Conservation (phyloP, 2,329 filamentous ascomycete species). For the Venturia carpophila region DNA sequence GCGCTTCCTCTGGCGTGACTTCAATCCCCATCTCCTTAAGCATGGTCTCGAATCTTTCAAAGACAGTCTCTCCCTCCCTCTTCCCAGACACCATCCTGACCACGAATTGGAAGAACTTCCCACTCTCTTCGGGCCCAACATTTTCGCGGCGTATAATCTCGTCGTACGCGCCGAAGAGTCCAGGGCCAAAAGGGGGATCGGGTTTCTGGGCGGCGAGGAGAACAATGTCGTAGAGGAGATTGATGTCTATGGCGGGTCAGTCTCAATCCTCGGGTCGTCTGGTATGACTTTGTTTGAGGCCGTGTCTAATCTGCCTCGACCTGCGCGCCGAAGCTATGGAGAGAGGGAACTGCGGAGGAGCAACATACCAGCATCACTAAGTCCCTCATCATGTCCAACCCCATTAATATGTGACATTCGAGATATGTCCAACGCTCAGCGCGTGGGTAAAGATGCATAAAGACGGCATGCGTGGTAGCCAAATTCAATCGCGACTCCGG, state of each 20-base stretch:
- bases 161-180: slow-evolving; percentile 72
- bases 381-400: not conserved
- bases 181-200: slow-evolving; percentile 61
- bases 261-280: not conserved
- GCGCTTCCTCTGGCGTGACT: slow-evolving; percentile 51
- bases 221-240: slow-evolving; percentile 69
- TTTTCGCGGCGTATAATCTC: slow-evolving; percentile 62
- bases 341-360: not conserved
- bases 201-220: slow-evolving; percentile 59
- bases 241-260: slow-evolving; percentile 54
- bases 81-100: slow-evolving; percentile 61
- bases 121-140: slow-evolving; percentile 64
- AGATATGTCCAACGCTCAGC: slow-evolving; percentile 15
- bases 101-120: slow-evolving; percentile 67
- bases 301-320: slow-evolving; percentile 19
- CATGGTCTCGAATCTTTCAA: slow-evolving; percentile 62
- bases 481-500: no score
- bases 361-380: slow-evolving; percentile 14
- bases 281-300: not conserved
- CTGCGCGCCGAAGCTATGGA: not conserved
- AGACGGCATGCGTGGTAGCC: slow-evolving; percentile 14
- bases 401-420: slow-evolving; percentile 15
- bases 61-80: slow-evolving; percentile 49
- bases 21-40: slow-evolving; percentile 63
- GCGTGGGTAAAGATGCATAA: slow-evolving; percentile 17